Conservation (phyloP, 2,329 filamentous ascomycete genomes). For the Colletotrichum chlorophyti region DNA sequence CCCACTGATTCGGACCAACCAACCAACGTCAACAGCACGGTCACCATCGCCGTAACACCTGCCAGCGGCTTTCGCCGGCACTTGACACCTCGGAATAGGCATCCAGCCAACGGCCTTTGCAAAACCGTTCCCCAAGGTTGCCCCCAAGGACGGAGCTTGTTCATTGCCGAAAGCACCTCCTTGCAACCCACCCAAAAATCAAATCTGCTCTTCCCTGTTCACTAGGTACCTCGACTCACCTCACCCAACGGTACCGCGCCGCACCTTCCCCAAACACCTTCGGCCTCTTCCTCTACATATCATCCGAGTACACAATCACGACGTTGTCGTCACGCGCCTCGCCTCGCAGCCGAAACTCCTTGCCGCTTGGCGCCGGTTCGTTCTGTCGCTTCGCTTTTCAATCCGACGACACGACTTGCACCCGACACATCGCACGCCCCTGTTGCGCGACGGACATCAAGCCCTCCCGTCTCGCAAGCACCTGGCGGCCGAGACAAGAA, state of each 20-base stretch:
- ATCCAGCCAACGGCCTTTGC: too few species aligned
- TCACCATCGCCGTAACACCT: neutral
- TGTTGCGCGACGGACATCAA: constrained; percentile 1
- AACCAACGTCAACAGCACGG: neutral
- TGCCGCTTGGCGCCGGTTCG: neutral
- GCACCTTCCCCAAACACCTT: constrained; percentile 8
- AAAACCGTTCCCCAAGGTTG: neutral
- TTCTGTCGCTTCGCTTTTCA: neutral
- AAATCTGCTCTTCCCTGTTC: neutral
- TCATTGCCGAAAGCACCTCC: constrained; percentile 17
- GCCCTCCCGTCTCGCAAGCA: neutral
- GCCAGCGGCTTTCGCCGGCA: constrained; percentile 8
- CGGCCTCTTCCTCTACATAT: neutral
- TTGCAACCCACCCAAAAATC: neutral
- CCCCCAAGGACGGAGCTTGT: constrained; percentile 12
- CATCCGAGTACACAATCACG: constrained; percentile 3
- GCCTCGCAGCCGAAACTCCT: too few species aligned
- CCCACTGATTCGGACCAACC: neutral
- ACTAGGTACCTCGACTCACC: neutral
- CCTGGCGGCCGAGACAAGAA: constrained; percentile 10
- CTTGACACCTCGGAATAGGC: too few species aligned
- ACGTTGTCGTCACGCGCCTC: neutral
- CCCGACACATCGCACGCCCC: neutral
- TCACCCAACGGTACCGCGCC: neutral
- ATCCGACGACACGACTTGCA: neutral